phyloP scores from a whole-genome alignment of 148 eudicot genomes.

The Fallopia convolvulus region DNA sequence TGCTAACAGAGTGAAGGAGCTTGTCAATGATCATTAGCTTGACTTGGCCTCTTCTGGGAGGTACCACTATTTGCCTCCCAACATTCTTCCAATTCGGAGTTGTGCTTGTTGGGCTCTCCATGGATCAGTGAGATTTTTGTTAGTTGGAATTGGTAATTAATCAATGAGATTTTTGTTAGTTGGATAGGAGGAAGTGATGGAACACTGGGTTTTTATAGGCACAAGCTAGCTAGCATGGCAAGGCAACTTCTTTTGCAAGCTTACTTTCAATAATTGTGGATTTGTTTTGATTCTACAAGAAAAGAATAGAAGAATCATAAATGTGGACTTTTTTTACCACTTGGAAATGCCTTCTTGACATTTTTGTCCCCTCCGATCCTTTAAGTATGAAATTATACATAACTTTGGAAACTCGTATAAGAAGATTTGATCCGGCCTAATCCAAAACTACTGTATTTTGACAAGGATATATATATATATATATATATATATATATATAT shows the following conservation, averaged over 20 bases:
- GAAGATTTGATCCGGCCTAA: not conserved
- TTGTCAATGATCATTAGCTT: not conserved
- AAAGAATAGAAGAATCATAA: not conserved
- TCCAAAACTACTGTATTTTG: not conserved
- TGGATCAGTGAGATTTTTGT: no score
- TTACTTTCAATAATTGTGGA: not conserved
- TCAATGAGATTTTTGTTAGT: not conserved
- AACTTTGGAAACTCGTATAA: not conserved
- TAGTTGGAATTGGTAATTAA: not conserved
- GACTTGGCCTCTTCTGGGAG: not conserved
- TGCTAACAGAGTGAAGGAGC: not conserved
- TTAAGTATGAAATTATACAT: not conserved
- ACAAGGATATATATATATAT: not conserved
- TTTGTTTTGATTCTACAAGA: not conserved
- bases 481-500: no score
- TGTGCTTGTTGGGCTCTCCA: not conserved
- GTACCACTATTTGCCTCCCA: not conserved
- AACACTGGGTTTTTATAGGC: not conserved
- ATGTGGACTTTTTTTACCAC: slow-evolving; percentile 4
- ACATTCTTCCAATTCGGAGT: not conserved
- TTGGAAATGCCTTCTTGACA: not conserved
- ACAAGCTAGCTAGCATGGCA: not conserved
- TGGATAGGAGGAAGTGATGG: not conserved
- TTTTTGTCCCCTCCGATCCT: not conserved
- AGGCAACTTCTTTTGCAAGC: not conserved